Base-by-base conservation (phyloP, 2,329 filamentous ascomycete genomes). In the Cadophora luteo-olivacea region DNA sequence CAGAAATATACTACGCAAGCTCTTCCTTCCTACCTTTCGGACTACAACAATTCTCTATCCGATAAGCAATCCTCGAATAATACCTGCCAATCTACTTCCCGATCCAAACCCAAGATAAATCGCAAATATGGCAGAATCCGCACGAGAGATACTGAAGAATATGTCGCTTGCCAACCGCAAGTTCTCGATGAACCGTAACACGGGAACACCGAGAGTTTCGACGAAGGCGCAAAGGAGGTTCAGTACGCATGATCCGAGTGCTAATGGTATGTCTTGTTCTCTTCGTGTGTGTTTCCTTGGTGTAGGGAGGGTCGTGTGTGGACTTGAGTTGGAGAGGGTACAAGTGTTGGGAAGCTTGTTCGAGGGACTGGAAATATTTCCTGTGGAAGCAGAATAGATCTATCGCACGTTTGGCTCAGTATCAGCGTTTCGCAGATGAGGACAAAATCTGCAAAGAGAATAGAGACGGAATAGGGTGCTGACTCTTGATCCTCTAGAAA, bases 181-280 rank as follows among this genome's bases (percentile, higher is more conserved):
- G 78, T 90, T 90, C 79, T 89, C 87, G 71, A 89, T 90, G 81
- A 89, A 90, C 80, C 84, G 87, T 76, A 86, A 89, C 77, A 89
- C 88, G 64, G 88, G 88, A 74, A 84, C 85, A 51, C 88, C 88
- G 69, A 84, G 87, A 76, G 81, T 83, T 51, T 77, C 80, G 48
- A 76, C 71, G 6, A 75, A 74, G 52, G 45, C 65, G 49, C 69
- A 79, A 54, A 83, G 87, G 70, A 84, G 87, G 73, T 89, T 89
- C 76, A 89, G 86, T 74, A 82, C 85, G 61, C 83, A 83, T 69
- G 87, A 89, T 74, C 84, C 86, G n/a, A 84, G 83, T 69, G 74
- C 78, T 45, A 88, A 84, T 76, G 87, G 87, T 89, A 80, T 75
- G 84, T 78, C 70, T 36, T 66, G 16, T 7, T 55, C 63, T 66